A percentile compares a stretch with the other conserved stretches of the same genome.
phyloP scores from a whole-genome alignment of 2,329 filamentous ascomycete genomes.

The Pestalotiopsis sp. region DNA sequence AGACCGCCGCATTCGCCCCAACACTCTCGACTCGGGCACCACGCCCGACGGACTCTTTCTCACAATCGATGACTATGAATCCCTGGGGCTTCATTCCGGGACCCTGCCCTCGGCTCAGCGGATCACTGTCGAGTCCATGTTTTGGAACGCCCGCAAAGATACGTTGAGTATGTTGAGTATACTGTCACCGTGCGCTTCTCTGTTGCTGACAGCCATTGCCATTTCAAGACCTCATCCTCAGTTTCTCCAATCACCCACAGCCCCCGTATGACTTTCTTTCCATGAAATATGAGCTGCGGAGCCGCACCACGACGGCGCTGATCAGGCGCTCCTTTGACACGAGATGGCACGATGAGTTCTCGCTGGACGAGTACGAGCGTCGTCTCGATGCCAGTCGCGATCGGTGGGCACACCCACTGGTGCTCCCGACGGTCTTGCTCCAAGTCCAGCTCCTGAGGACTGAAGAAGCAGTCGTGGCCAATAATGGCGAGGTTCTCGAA shows the following conservation, averaged over 20 bases:
- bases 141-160: constrained; percentile 32
- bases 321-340: constrained; percentile 48
- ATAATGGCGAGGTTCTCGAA: constrained; percentile 43
- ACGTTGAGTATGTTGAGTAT: constrained; percentile 27
- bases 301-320: constrained; percentile 41
- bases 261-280: constrained; percentile 51
- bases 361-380: constrained; percentile 48
- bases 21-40: constrained; percentile 18
- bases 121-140: constrained; percentile 31
- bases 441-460: constrained; percentile 49
- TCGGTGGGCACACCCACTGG: constrained; percentile 49
- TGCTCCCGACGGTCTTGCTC: constrained; percentile 47
- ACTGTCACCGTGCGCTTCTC: not conserved
- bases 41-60: constrained; percentile 27
- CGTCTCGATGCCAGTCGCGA: constrained; percentile 46
- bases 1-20: constrained; percentile 23
- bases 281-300: constrained; percentile 45
- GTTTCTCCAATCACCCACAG: constrained; percentile 46
- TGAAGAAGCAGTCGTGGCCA: constrained; percentile 46
- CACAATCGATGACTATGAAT: constrained; percentile 29
- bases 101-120: constrained; percentile 29
- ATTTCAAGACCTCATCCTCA: constrained; percentile 42
- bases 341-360: constrained; percentile 42
- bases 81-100: constrained; percentile 28
- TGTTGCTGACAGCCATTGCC: constrained; percentile 16